These are phyloP conservation scores for Thermomucor indicae-seudaticae DNA, from an alignment of 371 early-diverging fungal genomes.

Conservation along the genomic window DNA sequence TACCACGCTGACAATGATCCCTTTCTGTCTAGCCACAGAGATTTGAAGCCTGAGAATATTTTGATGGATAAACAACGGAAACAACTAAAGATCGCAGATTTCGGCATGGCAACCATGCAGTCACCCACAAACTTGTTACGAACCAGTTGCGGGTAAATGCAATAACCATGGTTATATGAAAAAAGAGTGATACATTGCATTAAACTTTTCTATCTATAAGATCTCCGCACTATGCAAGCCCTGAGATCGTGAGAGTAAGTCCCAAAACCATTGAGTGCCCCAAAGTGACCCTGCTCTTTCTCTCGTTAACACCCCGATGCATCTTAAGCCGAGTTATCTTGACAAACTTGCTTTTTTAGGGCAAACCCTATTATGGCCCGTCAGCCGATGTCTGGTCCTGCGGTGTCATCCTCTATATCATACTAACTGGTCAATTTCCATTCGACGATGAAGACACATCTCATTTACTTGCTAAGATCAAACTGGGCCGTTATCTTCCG, in stretches of 20 bases:
- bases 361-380: constrained; percentile 67
- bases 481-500: constrained; percentile 24
- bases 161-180: no score
- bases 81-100: constrained; percentile 80
- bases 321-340: no score
- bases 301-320: no score
- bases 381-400: constrained; percentile 73
- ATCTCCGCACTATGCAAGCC: constrained; percentile 88
- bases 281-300: neutral
- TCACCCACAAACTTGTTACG: constrained; percentile 57
- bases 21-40: constrained; percentile 75
- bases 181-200: no score
- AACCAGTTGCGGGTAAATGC: constrained; percentile 74
- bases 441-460: constrained; percentile 76
- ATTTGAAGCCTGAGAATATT: constrained; percentile 94
- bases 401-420: constrained; percentile 71
- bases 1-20: neutral
- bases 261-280: constrained; percentile 53
- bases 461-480: constrained; percentile 61
- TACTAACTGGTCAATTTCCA: constrained; percentile 72
- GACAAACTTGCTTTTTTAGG: constrained; percentile 74
- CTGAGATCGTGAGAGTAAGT: constrained; percentile 76
- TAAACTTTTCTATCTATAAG: constrained; percentile 47
- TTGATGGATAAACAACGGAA: constrained; percentile 72
- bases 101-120: constrained; percentile 80